These are phyloP conservation scores for Rhodotorula sp. DNA, from an alignment of 1,284 basidiomycete species.

Conservation along the genomic window DNA sequence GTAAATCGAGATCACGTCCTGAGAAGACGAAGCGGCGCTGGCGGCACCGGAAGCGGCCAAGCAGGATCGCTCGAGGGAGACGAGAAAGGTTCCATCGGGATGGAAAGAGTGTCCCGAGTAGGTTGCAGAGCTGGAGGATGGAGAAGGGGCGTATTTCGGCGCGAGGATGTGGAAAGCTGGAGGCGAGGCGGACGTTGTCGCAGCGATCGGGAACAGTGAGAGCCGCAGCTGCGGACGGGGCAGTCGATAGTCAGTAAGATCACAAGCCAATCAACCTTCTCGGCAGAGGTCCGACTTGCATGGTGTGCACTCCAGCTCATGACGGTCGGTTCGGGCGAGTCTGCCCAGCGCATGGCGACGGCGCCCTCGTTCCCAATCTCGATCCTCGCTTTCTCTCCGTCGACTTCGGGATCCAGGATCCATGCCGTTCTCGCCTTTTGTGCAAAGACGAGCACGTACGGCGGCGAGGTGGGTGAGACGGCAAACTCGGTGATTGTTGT, in stretches of 20 bases:
- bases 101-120: conserved; percentile 29
- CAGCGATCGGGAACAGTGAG: conserved; percentile 33
- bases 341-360: conserved; percentile 12
- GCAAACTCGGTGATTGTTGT: conserved; percentile 1
- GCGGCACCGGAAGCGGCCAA: neutral
- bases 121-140: neutral
- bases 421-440: neutral
- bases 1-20: neutral
- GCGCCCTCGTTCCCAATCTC: conserved; percentile 32
- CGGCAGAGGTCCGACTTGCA: conserved; percentile 4
- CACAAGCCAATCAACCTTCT: too few species aligned
- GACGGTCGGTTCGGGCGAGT: neutral
- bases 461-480: neutral
- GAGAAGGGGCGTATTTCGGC: conserved; percentile 26
- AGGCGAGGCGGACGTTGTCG: neutral
- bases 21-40: neutral
- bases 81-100: conserved; percentile 26
- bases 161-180: conserved; percentile 28
- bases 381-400: conserved; percentile 18
- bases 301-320: conserved; percentile 27
- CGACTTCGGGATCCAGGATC: conserved; percentile 19
- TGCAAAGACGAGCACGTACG: conserved; percentile 9
- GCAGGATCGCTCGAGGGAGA: conserved; percentile 35
- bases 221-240: conserved; percentile 30
- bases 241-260: too few species aligned